These are phyloP conservation scores for Backusella psychrophila DNA, from an alignment of 192 early-diverging fungal species.

Conservation along the genomic window DNA sequence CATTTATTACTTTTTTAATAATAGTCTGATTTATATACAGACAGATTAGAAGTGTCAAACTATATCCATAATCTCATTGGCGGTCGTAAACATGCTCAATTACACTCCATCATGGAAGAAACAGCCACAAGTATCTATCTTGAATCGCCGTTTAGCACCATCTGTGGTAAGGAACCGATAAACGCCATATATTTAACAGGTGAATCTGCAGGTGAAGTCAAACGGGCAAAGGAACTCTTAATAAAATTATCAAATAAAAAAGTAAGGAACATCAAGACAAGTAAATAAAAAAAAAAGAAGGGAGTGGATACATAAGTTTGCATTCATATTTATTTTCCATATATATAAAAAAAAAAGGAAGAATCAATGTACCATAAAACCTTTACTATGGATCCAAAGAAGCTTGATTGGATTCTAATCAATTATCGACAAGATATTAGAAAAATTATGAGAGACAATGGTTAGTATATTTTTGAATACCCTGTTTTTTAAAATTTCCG, in stretches of 20 bases:
- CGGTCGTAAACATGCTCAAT: slow-evolving; percentile 19
- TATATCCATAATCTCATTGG: slow-evolving; percentile 26
- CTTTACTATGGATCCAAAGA: slow-evolving; percentile 52
- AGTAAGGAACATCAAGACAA: slow-evolving; percentile 29
- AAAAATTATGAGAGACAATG: slow-evolving; percentile 75
- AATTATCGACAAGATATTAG: slow-evolving; percentile 49
- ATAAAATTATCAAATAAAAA: slow-evolving; percentile 30
- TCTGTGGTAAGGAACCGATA: slow-evolving; percentile 21
- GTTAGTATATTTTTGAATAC: slow-evolving; percentile 15
- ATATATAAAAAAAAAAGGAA: slow-evolving; percentile 43
- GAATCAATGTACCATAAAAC: slow-evolving; percentile 35
- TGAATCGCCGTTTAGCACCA: slow-evolving; percentile 53
- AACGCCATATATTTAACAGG: slow-evolving; percentile 23
- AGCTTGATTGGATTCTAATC: slow-evolving; percentile 75
- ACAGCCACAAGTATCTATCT: slow-evolving; percentile 69
- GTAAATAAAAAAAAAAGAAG: slow-evolving; percentile 41
- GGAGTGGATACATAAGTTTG: slow-evolving; percentile 21
- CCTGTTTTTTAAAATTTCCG: neutral
- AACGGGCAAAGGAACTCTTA: slow-evolving; percentile 16
- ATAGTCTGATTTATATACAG: slow-evolving; percentile 19
- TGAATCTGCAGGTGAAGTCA: slow-evolving; percentile 10
- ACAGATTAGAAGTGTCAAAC: slow-evolving; percentile 22
- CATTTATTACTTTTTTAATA: slow-evolving; percentile 13
- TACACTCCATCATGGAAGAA: slow-evolving; percentile 31
- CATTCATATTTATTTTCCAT: slow-evolving; percentile 15